Evolutionary conservation across 1,284 basidiomycete genomes (phyloP).

Genomic region (Ganoderma leucocontextum): DNA sequence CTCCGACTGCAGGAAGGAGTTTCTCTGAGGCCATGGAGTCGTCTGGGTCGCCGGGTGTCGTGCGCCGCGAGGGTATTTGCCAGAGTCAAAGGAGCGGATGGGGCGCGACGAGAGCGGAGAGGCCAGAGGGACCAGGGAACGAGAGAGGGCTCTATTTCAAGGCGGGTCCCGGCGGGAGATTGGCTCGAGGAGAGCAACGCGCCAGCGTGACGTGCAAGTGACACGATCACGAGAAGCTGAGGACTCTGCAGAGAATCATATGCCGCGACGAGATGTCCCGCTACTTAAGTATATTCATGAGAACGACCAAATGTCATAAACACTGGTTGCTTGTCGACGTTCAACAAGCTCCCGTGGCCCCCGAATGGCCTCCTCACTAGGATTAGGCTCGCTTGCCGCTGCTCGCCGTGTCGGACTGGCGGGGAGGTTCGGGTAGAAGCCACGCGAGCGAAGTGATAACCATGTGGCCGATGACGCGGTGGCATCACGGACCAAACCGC

Average conservation of each 20-base stretch:
- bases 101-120: conserved; percentile 17
- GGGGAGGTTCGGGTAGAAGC: conserved; percentile 25
- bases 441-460: conserved; percentile 27
- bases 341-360: conserved; percentile 1
- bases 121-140: not conserved
- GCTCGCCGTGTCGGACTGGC: conserved; percentile 8
- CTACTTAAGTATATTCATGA: conserved; percentile 2
- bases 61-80: conserved; percentile 16
- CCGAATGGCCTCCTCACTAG: not conserved
- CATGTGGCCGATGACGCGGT: conserved; percentile 35
- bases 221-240: not conserved
- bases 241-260: not conserved
- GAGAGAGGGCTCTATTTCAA: not conserved
- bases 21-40: conserved; percentile 31
- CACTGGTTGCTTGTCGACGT: not conserved
- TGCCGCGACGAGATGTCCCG: not conserved
- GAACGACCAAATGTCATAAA: not conserved
- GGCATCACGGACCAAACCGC: conserved; percentile 27
- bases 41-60: conserved; percentile 20
- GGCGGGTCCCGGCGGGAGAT: not conserved
- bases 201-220: too few species aligned
- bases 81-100: conserved; percentile 22
- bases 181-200: too few species aligned
- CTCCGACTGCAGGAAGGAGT: conserved; percentile 40
- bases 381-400: not conserved